Base-by-base conservation (phyloP, 2,329 filamentous ascomycete genomes). In the Neocucurbitaria cava region DNA sequence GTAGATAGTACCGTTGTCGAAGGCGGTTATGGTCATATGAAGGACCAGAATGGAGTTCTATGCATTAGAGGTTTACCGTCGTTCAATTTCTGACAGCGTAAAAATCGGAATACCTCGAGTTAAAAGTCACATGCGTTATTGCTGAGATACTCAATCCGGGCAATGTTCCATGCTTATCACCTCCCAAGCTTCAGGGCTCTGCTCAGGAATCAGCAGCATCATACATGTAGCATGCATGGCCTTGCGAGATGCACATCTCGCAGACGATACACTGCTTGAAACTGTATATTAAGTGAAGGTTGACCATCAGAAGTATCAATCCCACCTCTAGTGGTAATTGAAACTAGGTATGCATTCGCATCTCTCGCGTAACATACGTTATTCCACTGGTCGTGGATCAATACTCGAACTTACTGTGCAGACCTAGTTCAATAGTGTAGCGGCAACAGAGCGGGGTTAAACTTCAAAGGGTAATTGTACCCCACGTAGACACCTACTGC, bases 361-460 rank as follows among this genome's bases (percentile, higher is more conserved):
- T 10, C 28, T 10, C 11, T 3, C 28, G 17, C 31, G 6, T 13
- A 2, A 35, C 13, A 5, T 15, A 18, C 23, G n/a, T 40, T 2
- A 39, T 21, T 17, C 23, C 15, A 13, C 5, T 24, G 38, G n/a
- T n/a, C 6, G 24, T 24, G 2, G 15, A 13, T 11, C 11, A 21
- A 10, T n/a, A 9, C 18, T n/a, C 7, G 11, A 5, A n/a, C 38
- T 21, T 40, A n/a, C n/a, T n/a, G n/a, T n/a, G n/a, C n/a, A 3
- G 21, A 15, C 21, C 9, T n/a, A 18, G 39, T 30, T 30, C 11
- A 36, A 17, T 18, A 26, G 20, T 35, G 36, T 10, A 30, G 46
- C 40, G 39, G 49, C 17, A 26, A 18, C 30, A 43, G 56, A 52
- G 58, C 58, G 58, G 45, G 52, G 52, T 57, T 53, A 49, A 36